Evolutionary conservation across 129 eudicot species (phyloP), one percentile per base, ranked within the genome.

Genomic region (Arctium minus): DNA sequence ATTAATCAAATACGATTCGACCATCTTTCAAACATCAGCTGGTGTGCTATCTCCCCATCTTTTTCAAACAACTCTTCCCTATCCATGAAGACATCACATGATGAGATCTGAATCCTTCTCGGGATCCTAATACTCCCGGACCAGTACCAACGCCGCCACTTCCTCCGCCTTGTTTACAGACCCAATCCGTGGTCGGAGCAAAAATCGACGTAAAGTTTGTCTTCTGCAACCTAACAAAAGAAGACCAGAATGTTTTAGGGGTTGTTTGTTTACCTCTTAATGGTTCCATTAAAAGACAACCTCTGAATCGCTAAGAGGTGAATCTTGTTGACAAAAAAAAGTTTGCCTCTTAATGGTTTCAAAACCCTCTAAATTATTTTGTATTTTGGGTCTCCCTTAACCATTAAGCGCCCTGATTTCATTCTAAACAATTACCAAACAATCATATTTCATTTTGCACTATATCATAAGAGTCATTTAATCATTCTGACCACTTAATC

Each of bases 41-140:
- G 60, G 89, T 91, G 95, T 76, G 92, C 98, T 9, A 83, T 90
- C 6, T 77, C 27, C 27, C 27, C 81, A 30, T 70, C 35, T 75
- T 62, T 64, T 73, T 79, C 88, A 11, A 76, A 77, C 8, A 48
- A 78, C 72, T 36, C 83, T 10, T 2, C 33, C 42, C 38, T 74
- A 38, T 33, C 79, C 18, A 36, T 77, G 42, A 69, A 84, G 9
- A 73, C 93, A 1, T 40, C 88, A 11, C 8, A 18, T 13, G 91
- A 90, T 1, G 97, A 93, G 9, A 88, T 93, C 50, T 88, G 97
- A 60, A 79, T 96, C 7, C 95, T 96, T 44, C 80, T 96, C 0
- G 99, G 97, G n/a, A 91, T 96, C 62, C 65, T 93, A 36, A 96
- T 98, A 1, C 94, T 96, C 70, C 99, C 99, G 2, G 98, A 93